Conservation (phyloP, 2,329 filamentous ascomycete species). For the Neofusicoccum cordaticola region DNA sequence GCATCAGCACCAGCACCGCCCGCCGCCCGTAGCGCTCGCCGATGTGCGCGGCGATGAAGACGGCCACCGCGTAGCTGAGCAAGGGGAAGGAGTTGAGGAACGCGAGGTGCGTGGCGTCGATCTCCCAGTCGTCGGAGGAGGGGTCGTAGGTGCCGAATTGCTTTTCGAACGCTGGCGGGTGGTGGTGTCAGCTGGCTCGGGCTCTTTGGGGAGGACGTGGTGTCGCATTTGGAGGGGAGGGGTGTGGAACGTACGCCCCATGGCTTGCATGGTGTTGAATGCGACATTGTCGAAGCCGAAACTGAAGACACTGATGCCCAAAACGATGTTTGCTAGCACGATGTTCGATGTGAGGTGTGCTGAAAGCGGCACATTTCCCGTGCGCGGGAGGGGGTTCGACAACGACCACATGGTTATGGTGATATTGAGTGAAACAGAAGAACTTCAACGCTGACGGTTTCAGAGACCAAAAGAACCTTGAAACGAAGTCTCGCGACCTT, state of each 20-base stretch:
- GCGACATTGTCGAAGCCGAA: slow-evolving; percentile 7
- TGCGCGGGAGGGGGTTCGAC: neutral
- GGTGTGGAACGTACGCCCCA: neutral
- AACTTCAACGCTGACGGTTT: no score
- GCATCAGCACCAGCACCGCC: neutral
- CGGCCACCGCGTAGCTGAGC: neutral
- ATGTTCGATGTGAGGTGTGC: neutral
- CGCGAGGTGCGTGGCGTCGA: neutral
- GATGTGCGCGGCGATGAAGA: neutral
- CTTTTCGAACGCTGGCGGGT: neutral
- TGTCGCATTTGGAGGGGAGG: no score
- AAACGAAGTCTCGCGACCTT: no score
- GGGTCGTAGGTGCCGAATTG: neutral
- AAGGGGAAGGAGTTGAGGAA: slow-evolving; percentile 4
- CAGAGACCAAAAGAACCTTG: no score
- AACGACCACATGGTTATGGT: no score
- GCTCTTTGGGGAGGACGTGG: no score
- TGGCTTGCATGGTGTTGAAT: slow-evolving; percentile 8
- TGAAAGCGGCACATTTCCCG: neutral
- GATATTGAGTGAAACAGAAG: no score
- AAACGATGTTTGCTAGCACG: neutral
- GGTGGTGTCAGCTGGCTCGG: no score
- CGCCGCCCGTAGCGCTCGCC: slow-evolving; percentile 1
- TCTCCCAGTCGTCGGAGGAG: neutral
- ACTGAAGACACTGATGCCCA: slow-evolving; percentile 1